phyloP scores from a whole-genome alignment of 768 basidiomycete genomes.

The Boletus insuetus region DNA sequence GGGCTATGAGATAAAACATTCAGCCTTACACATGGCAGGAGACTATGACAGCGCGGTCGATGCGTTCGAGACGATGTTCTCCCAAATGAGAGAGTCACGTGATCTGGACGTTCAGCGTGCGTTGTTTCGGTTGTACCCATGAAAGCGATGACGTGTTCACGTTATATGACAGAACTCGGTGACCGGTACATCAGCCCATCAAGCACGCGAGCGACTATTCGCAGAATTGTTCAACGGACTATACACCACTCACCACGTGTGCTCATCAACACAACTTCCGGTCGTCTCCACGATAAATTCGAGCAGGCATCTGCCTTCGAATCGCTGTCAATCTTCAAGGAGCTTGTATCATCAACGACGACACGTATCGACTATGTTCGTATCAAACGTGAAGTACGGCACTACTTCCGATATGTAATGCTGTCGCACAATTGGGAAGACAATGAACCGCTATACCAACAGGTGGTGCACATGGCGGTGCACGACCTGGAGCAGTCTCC shows the following conservation, averaged over 20 bases:
- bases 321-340: too few relatives aligned
- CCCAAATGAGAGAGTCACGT: not conserved
- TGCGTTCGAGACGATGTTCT: not conserved
- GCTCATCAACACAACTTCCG: too few relatives aligned
- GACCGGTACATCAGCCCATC: too few relatives aligned
- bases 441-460: not conserved
- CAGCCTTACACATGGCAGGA: not conserved
- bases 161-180: not conserved
- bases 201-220: too few relatives aligned
- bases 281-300: too few relatives aligned
- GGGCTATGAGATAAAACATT: not conserved
- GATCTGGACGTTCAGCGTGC: not conserved
- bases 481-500: not conserved
- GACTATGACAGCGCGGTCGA: not conserved
- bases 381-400: not conserved
- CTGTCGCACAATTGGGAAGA: not conserved
- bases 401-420: not conserved
- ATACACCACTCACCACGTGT: too few relatives aligned
- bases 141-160: too few relatives aligned
- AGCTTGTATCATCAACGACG: too few relatives aligned
- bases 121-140: not conserved
- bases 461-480: not conserved
- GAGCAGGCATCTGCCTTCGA: too few relatives aligned
- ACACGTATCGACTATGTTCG: not conserved
- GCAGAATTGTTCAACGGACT: too few relatives aligned